phyloP scores from a whole-genome alignment of 75 land plant species.

The Chamaecyparis obtusa region DNA sequence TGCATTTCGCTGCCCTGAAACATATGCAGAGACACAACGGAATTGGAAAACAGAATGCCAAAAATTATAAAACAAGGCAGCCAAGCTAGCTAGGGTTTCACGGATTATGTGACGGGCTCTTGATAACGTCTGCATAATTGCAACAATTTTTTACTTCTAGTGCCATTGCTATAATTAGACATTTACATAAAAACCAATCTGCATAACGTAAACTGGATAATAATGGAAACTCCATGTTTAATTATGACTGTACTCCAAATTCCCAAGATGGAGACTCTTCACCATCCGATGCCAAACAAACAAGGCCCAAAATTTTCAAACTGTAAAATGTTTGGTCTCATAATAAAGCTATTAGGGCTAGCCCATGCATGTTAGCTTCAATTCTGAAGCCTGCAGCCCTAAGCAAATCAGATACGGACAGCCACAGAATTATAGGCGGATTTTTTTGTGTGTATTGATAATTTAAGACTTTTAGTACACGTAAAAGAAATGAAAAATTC shows the following conservation, averaged over 20 bases:
- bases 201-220: no score
- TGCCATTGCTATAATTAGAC: background rate
- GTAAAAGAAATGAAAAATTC: no score
- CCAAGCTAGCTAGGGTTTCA: background rate
- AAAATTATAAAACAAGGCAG: background rate
- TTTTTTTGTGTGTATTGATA: no score
- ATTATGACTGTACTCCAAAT: no score
- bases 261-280: no score
- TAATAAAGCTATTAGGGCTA: no score
- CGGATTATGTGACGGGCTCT: background rate
- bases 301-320: no score
- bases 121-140: background rate
- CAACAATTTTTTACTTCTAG: background rate
- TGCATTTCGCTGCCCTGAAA: background rate
- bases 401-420: background rate
- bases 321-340: no score
- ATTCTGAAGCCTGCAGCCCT: background rate
- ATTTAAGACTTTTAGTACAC: no score
- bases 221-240: background rate
- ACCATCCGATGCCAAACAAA: no score
- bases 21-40: background rate
- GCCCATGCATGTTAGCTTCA: background rate
- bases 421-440: background rate
- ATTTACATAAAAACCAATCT: no score
- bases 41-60: background rate